phyloP scores from a whole-genome alignment of 2,329 filamentous ascomycete genomes.

The Gyromitra esculenta region DNA sequence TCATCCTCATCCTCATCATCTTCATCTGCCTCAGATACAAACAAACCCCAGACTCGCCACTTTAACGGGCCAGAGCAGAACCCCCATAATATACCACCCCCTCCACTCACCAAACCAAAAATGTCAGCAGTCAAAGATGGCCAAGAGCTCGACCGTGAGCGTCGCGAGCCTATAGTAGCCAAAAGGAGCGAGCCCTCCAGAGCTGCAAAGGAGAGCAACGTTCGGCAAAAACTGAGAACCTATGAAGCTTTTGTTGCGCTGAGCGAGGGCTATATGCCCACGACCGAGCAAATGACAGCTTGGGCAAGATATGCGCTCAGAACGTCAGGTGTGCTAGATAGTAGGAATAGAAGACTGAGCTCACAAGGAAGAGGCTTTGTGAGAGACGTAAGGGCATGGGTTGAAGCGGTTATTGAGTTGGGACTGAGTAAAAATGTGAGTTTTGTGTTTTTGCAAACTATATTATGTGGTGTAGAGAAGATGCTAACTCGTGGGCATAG shows the following conservation, averaged over 20 bases:
- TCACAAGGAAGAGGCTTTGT: slow-evolving; percentile 51
- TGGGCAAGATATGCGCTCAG: slow-evolving; percentile 53
- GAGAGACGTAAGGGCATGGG: slow-evolving; percentile 55
- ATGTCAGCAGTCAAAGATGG: slow-evolving; percentile 35
- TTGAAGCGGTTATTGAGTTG: slow-evolving; percentile 54
- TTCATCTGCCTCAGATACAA: neutral
- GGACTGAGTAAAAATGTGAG: slow-evolving; percentile 52
- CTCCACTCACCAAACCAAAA: neutral
- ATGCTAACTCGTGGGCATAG: slow-evolving; percentile 24
- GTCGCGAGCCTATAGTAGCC: slow-evolving; percentile 31
- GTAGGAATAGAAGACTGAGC: slow-evolving; percentile 51
- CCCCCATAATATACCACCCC: neutral
- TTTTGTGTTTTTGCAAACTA: slow-evolving; percentile 8
- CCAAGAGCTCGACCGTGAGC: slow-evolving; percentile 39
- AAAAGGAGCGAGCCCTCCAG: slow-evolving; percentile 37
- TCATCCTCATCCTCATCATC: slow-evolving; percentile 6
- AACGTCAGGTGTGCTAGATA: slow-evolving; percentile 46
- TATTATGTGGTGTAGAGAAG: neutral
- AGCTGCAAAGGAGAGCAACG: slow-evolving; percentile 43
- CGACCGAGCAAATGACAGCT: slow-evolving; percentile 48
- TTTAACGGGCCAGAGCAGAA: neutral
- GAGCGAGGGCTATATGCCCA: slow-evolving; percentile 51
- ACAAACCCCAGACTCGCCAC: neutral
- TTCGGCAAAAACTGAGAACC: slow-evolving; percentile 52
- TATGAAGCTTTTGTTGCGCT: slow-evolving; percentile 53